Evolutionary conservation across 257 asterid genomes (phyloP), one percentile per base, ranked within the genome.

Genomic region (Buddleja alternifolia): DNA sequence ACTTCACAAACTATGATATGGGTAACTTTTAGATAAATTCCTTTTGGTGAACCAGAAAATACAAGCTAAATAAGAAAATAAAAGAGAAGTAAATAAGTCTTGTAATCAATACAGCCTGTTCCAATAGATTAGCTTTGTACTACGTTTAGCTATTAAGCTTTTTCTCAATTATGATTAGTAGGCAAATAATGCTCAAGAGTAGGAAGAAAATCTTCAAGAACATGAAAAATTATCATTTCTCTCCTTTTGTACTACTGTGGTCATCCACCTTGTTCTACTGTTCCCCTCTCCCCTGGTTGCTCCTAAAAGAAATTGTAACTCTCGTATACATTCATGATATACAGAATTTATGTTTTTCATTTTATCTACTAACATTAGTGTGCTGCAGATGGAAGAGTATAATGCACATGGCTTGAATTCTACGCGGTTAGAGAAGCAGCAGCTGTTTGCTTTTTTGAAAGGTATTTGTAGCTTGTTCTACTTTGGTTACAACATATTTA

Each of bases 311-410:
- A n/a, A 46, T 10, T 64, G 44, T 50, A 15, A 46, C 52, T 32
- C 25, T 23, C 47, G 48, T 23, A 39, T 47, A 29, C 57, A 34
- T 63, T 55, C 17, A 40, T 68, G 21, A 52, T 46, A 34, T 72
- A n/a, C 23, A 37, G 21, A 24, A 54, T 41, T 53, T 46, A 16
- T 47, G 63, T 20, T 51, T 37, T 74, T 60, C 53, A 41, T 45
- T 39, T 17, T 67, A 19, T 62, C 72, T 67, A 59, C 71, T 76
- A 66, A 75, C 73, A 60, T 58, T 52, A 36, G 34, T 71, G 46
- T 74, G 77, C 59, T 89, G 82, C 94, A 94, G 99, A 78, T 94
- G 83, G 34, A 59, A 48, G 95, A 82, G 66, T 66, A 75, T 78
- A 82, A 81, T 75, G 71, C 75, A 3, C 72, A 66, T 55, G 74